A percentile compares a stretch with the other conserved stretches of the same genome.
These are phyloP conservation scores for Cynara cardunculus DNA, from an alignment of 129 eudicot species.

Conservation along the genomic window DNA sequence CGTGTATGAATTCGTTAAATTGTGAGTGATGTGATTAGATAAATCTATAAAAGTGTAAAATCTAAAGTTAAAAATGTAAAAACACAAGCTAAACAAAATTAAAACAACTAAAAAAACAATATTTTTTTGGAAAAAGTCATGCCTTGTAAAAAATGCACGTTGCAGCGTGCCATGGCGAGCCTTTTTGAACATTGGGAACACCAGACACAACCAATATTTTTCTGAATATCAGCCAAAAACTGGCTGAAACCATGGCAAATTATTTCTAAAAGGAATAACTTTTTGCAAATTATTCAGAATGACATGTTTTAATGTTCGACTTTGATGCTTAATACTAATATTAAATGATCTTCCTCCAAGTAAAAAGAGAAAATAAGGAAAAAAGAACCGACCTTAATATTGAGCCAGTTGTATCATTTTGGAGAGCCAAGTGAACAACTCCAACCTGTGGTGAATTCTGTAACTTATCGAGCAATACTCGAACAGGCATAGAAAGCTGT, in stretches of 20 bases:
- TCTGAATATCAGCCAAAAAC: neutral
- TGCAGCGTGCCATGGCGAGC: too few relatives aligned
- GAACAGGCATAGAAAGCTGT: conserved; percentile 64
- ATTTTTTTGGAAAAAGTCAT: too few relatives aligned
- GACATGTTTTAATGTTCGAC: neutral
- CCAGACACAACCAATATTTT: neutral
- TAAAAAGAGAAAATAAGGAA: conserved; percentile 10
- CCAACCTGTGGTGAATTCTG: conserved; percentile 90
- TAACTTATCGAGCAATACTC: conserved; percentile 64
- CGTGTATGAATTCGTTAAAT: too few relatives aligned
- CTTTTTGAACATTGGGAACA: too few relatives aligned
- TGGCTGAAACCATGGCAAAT: neutral
- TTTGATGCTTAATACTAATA: neutral
- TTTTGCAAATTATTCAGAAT: neutral
- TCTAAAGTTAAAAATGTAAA: too few relatives aligned
- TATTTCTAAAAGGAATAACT: neutral
- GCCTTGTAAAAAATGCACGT: too few relatives aligned
- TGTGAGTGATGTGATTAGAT: too few relatives aligned
- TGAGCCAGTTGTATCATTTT: conserved; percentile 78
- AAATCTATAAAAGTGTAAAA: too few relatives aligned
- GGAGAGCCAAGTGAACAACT: conserved; percentile 80
- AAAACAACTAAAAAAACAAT: too few relatives aligned
- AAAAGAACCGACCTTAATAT: conserved; percentile 58
- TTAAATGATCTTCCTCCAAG: neutral
- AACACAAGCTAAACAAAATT: too few relatives aligned